Conservation (phyloP, 805 yeast genomes). For the Candida qinlingensis region DNA sequence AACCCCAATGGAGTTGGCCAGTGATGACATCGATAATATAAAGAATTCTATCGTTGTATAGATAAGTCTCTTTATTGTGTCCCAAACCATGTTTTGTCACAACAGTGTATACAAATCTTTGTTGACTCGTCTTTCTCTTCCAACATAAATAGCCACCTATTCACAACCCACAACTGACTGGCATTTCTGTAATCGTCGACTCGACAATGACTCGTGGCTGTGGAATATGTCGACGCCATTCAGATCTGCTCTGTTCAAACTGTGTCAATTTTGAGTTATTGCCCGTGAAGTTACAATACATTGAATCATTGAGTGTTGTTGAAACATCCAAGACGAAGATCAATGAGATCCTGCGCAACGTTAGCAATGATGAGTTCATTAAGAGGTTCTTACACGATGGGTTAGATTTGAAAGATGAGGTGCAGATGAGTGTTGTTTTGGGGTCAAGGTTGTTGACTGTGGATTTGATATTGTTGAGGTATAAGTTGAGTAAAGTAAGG, state of each 20-base stretch:
- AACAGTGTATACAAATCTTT: too few relatives aligned
- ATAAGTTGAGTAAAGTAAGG: conserved; percentile 9
- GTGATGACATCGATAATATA: too few relatives aligned
- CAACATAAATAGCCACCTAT: too few relatives aligned
- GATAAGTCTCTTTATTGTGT: too few relatives aligned
- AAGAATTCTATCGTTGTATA: too few relatives aligned
- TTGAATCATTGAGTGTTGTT: conserved; percentile 7
- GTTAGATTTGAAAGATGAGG: conserved; percentile 2
- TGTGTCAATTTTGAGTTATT: conserved; percentile 14
- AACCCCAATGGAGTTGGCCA: too few relatives aligned
- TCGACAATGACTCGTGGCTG: not conserved
- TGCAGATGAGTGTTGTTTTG: conserved; percentile 17
- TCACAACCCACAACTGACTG: too few relatives aligned
- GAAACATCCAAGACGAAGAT: conserved; percentile 7
- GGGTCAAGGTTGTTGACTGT: conserved; percentile 21
- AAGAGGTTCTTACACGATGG: conserved; percentile 7
- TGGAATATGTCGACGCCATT: not conserved
- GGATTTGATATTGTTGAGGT: conserved; percentile 17
- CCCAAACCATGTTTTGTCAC: too few relatives aligned
- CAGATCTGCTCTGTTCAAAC: conserved; percentile 8
- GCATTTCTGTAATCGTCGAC: too few relatives aligned
- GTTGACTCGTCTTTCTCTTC: too few relatives aligned
- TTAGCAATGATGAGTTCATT: conserved; percentile 13
- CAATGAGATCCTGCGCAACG: conserved; percentile 11
- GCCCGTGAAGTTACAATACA: conserved; percentile 13